Conservation (phyloP, 768 basidiomycete species). For the Gloeostereum incarnatum region DNA sequence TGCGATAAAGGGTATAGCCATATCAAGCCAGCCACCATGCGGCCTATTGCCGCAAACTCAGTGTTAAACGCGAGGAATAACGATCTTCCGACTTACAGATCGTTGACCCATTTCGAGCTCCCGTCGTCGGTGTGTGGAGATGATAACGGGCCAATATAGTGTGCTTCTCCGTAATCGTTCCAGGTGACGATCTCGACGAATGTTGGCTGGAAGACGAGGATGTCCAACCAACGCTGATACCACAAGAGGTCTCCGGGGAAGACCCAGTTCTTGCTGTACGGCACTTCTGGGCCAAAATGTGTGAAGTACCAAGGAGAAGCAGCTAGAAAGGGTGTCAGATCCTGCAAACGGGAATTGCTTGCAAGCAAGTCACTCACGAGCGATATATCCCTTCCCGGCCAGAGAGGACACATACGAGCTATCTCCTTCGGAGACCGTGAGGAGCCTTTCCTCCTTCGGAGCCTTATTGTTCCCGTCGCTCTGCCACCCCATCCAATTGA, state of each 20-base stretch:
- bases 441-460: slow-evolving; percentile 1
- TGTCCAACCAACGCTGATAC: slow-evolving; percentile 11
- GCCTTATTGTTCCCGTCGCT: slow-evolving; percentile 13
- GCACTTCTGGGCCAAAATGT: slow-evolving; percentile 13
- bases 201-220: slow-evolving; percentile 8
- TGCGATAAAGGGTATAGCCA: slow-evolving; percentile 35
- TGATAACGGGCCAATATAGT: slow-evolving; percentile 38
- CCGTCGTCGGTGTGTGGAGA: slow-evolving; percentile 13
- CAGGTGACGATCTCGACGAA: slow-evolving; percentile 30
- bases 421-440: slow-evolving; percentile 9
- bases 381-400: slow-evolving; percentile 10
- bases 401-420: slow-evolving; percentile 7
- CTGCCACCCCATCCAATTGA: slow-evolving; percentile 12
- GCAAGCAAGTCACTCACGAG: slow-evolving; percentile 8
- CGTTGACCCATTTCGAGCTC: slow-evolving; percentile 13
- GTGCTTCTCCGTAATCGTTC: slow-evolving; percentile 43
- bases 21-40: slow-evolving; percentile 26
- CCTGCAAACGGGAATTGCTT: not conserved
- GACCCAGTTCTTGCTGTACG: slow-evolving; percentile 14
- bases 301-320: slow-evolving; percentile 46
- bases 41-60: slow-evolving; percentile 6
- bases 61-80: too few relatives aligned
- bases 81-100: slow-evolving; percentile 8
- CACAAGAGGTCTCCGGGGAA: slow-evolving; percentile 13
- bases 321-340: slow-evolving; percentile 7